Percentiles rank a stretch among this genome's conserved stretches.
Evolutionary conservation across 2,329 filamentous ascomycete species (phyloP).

Genomic region (Fusarium protoensiforme): DNA sequence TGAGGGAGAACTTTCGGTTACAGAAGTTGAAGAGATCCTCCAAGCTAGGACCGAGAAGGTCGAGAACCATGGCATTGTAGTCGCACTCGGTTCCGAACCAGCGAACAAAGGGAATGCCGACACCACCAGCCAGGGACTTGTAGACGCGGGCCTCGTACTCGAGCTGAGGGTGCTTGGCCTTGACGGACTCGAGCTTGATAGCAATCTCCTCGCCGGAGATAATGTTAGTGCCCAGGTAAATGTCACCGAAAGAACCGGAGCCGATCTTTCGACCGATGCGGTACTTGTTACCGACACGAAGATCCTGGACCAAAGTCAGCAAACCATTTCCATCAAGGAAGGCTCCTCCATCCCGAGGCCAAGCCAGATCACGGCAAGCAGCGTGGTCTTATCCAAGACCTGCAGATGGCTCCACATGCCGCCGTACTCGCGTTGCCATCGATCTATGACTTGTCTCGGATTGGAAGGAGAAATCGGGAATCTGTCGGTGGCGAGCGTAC

Average conservation of each 20-base stretch:
- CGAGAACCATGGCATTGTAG: slow-evolving; percentile 99
- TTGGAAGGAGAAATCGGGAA: background rate
- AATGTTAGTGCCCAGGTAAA: slow-evolving; percentile 99
- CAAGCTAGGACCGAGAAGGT: slow-evolving; percentile 92
- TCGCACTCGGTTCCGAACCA: slow-evolving; percentile 99
- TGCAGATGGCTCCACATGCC: background rate
- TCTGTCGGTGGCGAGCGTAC: slow-evolving; percentile 48
- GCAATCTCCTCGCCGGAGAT: slow-evolving; percentile 99
- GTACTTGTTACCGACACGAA: slow-evolving; percentile 99
- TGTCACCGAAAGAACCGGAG: slow-evolving; percentile 96
- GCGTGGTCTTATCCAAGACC: background rate
- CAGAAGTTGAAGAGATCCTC: slow-evolving; percentile 99
- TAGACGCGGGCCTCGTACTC: slow-evolving; percentile 98
- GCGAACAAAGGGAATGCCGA: slow-evolving; percentile 97
- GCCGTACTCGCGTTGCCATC: background rate
- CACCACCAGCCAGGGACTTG: slow-evolving; percentile 90
- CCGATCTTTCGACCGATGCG: slow-evolving; percentile 99
- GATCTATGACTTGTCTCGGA: background rate
- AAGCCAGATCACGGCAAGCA: background rate
- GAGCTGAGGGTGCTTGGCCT: slow-evolving; percentile 98
- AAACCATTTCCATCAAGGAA: background rate
- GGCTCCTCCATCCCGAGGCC: background rate
- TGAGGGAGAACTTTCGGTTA: slow-evolving; percentile 99
- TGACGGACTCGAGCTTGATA: slow-evolving; percentile 99
- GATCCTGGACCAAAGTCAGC: slow-evolving; percentile 72